Evolutionary conservation across 2,329 filamentous ascomycete species (phyloP).

Genomic region (Mycogone perniciosa): DNA sequence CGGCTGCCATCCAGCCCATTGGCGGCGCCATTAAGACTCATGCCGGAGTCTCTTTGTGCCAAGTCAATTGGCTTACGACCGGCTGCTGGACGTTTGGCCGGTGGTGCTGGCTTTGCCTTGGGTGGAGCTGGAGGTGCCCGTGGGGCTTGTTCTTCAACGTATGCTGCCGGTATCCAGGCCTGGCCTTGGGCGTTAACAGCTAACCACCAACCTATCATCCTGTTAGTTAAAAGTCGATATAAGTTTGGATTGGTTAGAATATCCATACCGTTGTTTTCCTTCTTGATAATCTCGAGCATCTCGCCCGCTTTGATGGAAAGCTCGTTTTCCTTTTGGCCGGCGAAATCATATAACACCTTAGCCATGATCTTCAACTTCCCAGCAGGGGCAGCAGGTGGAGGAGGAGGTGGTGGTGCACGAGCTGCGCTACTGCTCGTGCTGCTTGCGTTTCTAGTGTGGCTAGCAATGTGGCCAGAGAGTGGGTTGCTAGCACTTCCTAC

Average conservation of each 20-base stretch:
- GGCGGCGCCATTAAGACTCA: constrained; percentile 49
- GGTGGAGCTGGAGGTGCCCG: constrained; percentile 60
- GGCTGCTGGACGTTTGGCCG: constrained; percentile 69
- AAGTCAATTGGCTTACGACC: constrained; percentile 64
- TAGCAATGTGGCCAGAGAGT: constrained; percentile 44
- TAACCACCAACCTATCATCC: constrained; percentile 82
- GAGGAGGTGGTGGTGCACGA: constrained; percentile 57
- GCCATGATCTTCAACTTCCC: constrained; percentile 63
- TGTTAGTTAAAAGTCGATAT: constrained; percentile 25
- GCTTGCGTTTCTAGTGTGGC: constrained; percentile 50
- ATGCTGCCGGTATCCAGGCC: constrained; percentile 91
- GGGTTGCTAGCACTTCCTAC: constrained; percentile 18
- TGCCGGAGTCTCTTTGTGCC: constrained; percentile 65
- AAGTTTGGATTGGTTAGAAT: not conserved
- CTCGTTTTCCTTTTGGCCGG: constrained; percentile 77
- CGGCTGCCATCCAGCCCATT: constrained; percentile 57
- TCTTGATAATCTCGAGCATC: constrained; percentile 82
- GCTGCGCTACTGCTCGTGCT: constrained; percentile 41
- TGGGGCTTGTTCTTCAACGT: constrained; percentile 76
- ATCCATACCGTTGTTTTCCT: constrained; percentile 82
- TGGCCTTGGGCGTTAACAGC: constrained; percentile 68
- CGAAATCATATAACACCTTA: constrained; percentile 90
- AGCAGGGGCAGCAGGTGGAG: constrained; percentile 41
- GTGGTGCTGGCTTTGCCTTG: constrained; percentile 63
- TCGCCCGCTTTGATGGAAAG: constrained; percentile 74